Evolutionary conservation across 768 basidiomycete genomes (phyloP), one percentile per base, ranked within the genome.

Genomic region (Mycena alexandri): DNA sequence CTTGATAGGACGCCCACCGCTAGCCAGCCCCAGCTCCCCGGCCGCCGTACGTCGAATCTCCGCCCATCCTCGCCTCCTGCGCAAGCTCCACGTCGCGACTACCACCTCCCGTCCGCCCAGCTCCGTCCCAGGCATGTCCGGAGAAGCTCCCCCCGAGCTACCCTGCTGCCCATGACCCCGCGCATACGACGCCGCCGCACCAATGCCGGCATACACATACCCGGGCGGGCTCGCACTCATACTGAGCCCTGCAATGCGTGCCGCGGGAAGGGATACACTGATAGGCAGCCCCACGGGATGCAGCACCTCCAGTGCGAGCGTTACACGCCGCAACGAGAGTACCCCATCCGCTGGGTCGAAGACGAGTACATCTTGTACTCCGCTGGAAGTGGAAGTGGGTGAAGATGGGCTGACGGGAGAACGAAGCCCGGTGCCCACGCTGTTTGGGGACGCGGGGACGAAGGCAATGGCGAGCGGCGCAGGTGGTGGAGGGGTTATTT

Each of bases 71-170:
- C 76, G 73, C 16, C 81, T 81, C 43, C 89, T 78, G 67, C 81
- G 79, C 66, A 94, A 73, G 71, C 84, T 82, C 92, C 93, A 94
- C 1, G 87, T 90, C 44, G 90, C 90, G 21, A 93, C 82, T 5
- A 79, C 73, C 58, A 66, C 74, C 59, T 81, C 82, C 71, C 73
- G 78, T 41, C 75, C 83, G 24, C 66, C 73, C 13, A 87, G 66
- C 69, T 85, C 83, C 75, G 72, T 34, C 58, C 42, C 58, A 50
- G 21, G 48, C 61, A 34, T 44, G 21, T 11, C 53, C 53, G 14
- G 52, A 42, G 3, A 46, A n/a, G 17, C 60, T 5, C 43, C 42
- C 25, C 48, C 59, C 12, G 25, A 10, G 22, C 53, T 29, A 22
- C 52, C 29, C 3, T 9, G 47, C 44, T 22, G 55, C 54, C 10